Base-by-base conservation (phyloP, 768 basidiomycete species). In the Imleria badia region DNA sequence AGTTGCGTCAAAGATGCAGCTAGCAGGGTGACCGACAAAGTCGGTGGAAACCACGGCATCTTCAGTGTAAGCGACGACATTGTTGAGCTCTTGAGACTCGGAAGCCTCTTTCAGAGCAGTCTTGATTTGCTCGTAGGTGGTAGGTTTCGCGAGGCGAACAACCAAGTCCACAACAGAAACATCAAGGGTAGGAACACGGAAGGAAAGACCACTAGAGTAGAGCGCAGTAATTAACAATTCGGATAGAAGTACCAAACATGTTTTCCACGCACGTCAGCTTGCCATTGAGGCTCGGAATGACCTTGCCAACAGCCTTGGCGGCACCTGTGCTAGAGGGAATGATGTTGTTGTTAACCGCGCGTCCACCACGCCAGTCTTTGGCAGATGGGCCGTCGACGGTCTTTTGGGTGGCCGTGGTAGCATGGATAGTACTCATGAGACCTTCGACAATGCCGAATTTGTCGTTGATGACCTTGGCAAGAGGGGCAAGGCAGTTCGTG, bases 271-370 rank as follows among this genome's bases (percentile, higher is more conserved):
- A 91, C 89, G 94, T 98, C 69, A 99, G 87, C 80, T 98, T 98
- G 78, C 96, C 96, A 77, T 98, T 97, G 64, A 99, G 83, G 47
- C 75, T 72, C 56, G 96, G 96, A 72, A 98, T 98, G 75, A 99
- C 94, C 81, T 97, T 96, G 66, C 94, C 94, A 70, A 96, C 94
- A 60, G 94, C 94, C 85, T 98, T 99, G 73, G 96, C 96, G 60
- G 96, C 96, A 76, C 96, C 96, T 62, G 96, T 98, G 64, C 95
- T 96, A 22, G 95, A 97, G 46, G 96, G 96, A 72, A 99, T 99
- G 78, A 99, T 98, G 85, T 99, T 99, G 80, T 89, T 90, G 76
- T 87, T 89, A 61, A 95, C 94, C 67, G 87, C 86, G 77, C 96
- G 96, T 60, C 94, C 94, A 70, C 94, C 94, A 72, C 94, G 91